Evolutionary conservation across 495 filamentous ascomycete species (phyloP).

Genomic region (Xylaria nigripes): DNA sequence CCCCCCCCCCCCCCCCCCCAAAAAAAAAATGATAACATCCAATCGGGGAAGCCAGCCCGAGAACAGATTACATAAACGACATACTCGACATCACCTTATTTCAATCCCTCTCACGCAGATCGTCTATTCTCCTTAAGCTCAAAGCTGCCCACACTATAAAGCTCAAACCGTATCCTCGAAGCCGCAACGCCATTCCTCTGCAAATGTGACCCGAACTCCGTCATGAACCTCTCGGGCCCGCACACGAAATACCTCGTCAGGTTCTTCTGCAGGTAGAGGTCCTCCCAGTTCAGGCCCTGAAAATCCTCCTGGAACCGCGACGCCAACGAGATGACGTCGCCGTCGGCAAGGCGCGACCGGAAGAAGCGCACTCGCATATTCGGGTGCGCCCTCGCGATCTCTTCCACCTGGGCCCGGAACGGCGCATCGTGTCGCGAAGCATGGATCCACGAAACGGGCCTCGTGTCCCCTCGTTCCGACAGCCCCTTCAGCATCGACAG

Average conservation of each 20-base stretch:
- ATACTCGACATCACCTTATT: too few species aligned
- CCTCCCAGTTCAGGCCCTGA: conserved; percentile 36
- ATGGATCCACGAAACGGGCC: conserved; percentile 62
- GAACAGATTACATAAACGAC: too few species aligned
- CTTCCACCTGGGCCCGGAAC: conserved; percentile 45
- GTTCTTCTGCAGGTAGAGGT: conserved; percentile 43
- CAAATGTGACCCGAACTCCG: conserved; percentile 37
- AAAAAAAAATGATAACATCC: too few species aligned
- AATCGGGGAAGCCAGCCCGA: too few species aligned
- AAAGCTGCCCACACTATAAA: conserved; percentile 49
- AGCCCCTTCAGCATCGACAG: conserved; percentile 57
- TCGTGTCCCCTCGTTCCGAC: conserved; percentile 23
- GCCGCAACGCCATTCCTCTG: conserved; percentile 35
- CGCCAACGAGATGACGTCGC: conserved; percentile 37
- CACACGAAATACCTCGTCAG: conserved; percentile 59
- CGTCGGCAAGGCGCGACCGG: conserved; percentile 28
- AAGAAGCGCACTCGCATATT: conserved; percentile 37
- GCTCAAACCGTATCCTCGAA: conserved; percentile 49
- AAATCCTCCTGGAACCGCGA: conserved; percentile 50
- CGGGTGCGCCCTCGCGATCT: conserved; percentile 34
- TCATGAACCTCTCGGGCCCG: conserved; percentile 54
- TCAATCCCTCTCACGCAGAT: too few species aligned
- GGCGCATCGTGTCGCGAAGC: conserved; percentile 45
- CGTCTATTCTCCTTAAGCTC: conserved; percentile 14
- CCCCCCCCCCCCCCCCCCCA: too few species aligned